A percentile compares a stretch with the other conserved stretches of the same genome.
Conservation (phyloP, 2,329 filamentous ascomycete genomes). For the Rosellinia necatrix region DNA sequence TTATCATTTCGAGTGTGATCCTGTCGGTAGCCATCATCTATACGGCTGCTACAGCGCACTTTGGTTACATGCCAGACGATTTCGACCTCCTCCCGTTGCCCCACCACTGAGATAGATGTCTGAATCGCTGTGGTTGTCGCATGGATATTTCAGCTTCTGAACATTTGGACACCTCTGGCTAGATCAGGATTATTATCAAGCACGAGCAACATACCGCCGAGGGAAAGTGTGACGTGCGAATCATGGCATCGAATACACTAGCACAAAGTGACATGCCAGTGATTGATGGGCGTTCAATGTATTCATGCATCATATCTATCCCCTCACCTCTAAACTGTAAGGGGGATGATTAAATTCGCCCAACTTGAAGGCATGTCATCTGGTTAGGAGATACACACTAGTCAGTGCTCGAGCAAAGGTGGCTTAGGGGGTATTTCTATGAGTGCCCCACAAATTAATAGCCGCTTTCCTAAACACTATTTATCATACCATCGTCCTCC, state of each 20-base stretch:
- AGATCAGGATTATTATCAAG: too few relatives aligned
- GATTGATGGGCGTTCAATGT: constrained; percentile 5
- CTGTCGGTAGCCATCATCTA: not conserved
- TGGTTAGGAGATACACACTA: not conserved
- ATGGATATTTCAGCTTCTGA: not conserved
- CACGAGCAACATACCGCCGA: too few relatives aligned
- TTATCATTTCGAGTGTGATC: not conserved
- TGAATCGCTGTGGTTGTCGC: not conserved
- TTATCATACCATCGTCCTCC: constrained; percentile 6
- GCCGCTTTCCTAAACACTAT: constrained; percentile 10
- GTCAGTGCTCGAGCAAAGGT: not conserved
- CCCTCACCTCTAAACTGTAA: not conserved
- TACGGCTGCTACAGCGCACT: not conserved
- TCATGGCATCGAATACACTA: too few relatives aligned
- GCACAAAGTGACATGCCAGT: not conserved
- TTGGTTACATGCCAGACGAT: not conserved
- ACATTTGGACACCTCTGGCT: not conserved
- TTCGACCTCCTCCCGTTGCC: not conserved
- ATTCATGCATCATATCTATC: constrained; percentile 1
- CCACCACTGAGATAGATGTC: not conserved
- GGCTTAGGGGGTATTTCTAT: not conserved
- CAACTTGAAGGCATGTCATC: too few relatives aligned
- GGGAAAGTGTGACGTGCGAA: too few relatives aligned
- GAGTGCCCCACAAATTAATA: not conserved
- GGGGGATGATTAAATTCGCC: not conserved